These are phyloP conservation scores for Clavispora vitiphila DNA, from an alignment of 805 yeast genomes.

Conservation along the genomic window DNA sequence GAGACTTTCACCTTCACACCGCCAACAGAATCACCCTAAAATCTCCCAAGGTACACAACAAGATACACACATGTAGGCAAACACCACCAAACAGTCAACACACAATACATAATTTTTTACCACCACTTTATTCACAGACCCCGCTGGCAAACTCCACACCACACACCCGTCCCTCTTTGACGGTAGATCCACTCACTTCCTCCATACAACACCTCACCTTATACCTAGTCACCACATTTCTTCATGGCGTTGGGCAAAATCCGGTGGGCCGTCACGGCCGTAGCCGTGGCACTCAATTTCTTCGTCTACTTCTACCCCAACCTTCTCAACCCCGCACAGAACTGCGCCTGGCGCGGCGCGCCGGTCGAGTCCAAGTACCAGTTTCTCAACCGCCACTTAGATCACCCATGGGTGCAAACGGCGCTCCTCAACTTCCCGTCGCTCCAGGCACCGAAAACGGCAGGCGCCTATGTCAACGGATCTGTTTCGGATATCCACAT, in stretches of 20 bases:
- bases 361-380: constrained; percentile 9
- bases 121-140: too few species aligned
- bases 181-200: too few species aligned
- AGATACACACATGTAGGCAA: too few species aligned
- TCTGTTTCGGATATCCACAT: constrained; percentile 50
- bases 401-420: constrained; percentile 11
- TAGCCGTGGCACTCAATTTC: constrained; percentile 48
- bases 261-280: constrained; percentile 22
- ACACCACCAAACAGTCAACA: too few species aligned
- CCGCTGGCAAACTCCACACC: too few species aligned
- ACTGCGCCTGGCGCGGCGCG: constrained; percentile 57
- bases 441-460: constrained; percentile 10
- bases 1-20: too few species aligned
- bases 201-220: neutral
- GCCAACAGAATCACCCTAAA: too few species aligned
- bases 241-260: neutral
- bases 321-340: constrained; percentile 33
- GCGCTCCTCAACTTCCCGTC: constrained; percentile 21
- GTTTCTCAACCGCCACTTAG: constrained; percentile 9
- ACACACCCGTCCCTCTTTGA: too few species aligned
- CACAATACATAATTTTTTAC: too few species aligned
- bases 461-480: constrained; percentile 7
- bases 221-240: neutral
- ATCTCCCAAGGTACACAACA: too few species aligned
- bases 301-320: constrained; percentile 79